Base-by-base conservation (phyloP, 1,284 basidiomycete genomes). In the Ustilago sp. region DNA sequence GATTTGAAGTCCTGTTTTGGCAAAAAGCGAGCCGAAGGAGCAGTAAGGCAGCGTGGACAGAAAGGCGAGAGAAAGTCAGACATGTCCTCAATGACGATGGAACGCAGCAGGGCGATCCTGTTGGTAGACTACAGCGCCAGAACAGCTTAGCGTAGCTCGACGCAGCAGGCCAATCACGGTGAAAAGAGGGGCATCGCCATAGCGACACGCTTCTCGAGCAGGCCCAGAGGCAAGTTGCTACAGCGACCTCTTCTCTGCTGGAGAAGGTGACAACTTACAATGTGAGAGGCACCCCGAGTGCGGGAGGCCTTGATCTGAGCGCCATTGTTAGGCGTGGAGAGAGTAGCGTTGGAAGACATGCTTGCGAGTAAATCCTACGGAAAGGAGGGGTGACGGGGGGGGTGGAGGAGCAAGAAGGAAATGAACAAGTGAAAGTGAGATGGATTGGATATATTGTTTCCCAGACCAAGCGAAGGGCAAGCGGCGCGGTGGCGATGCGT, bases 1-100 rank as follows among this genome's bases (percentile, higher is more conserved):
- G 94, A 96, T 90, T 97, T 96, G 91, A 97, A 97, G 89, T 97
- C 87, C 87, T 88, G 58, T 62, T 45, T 28, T 28, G 5, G 48
- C 12, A 59, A 17, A 50, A 32, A 55, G 36, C 43, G 43, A 45
- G 43, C 23, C 23, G 23, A 28, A 28, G 23, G 23, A 28, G 23
- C 23, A 28, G 23, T 13, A 9, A 53, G 15, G 36, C 45, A 17
- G 57, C 23, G 7, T 39, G 4, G 53, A 17, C 19, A 32, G 19
- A 34, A 19, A 28, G 6, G 50, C 19, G 11, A 15, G 8, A 11
- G 8, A 11, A 38, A 9, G 54, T 60, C 58, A 58, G 58, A 17
- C 52, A 12, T 31, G 17, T 34, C 50, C 43, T 19, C n/a, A 2
- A 17, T 19, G 11, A 11, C 7, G n/a, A 11, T 7, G 43, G 13